Evolutionary conservation across 2,329 filamentous ascomycete species (phyloP), one percentile per base, ranked within the genome.

Genomic region (Penicillium thymicola): DNA sequence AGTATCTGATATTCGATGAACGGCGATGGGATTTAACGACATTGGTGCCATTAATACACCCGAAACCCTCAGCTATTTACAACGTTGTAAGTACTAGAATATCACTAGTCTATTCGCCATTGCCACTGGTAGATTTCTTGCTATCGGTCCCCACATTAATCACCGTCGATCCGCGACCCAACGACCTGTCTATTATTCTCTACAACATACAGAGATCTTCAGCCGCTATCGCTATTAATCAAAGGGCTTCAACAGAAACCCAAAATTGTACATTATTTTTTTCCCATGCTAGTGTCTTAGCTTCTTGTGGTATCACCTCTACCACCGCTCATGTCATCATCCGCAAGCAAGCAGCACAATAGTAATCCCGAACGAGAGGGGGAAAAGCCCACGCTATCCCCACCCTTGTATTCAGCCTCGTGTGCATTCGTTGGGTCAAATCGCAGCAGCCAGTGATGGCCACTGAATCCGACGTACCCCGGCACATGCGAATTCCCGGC

Each of bases 401-500:
- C 13, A 23, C 23, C 3, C 30, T 34, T 42, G 28, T 30, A 40
- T 27, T 11, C 13, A 23, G 16, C 21, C n/a, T 2, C 13, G 13
- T n/a, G 9, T 23, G 8, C 30, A 34, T 30, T n/a, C 5, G 5
- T n/a, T 34, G 13, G 11, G 21, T 16, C 13, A 25, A 34, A 23
- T 34, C 4, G 25, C 47, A 41, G 10, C 30, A 44, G 51, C 43
- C 52, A 32, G 62, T 50, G n/a, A 68, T 67, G 63, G 50, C 55
- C 18, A 55, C 59, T 27, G 60, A 65, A 41, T 51, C 58, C 30
- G 45, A 53, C n/a, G 42, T 64, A 44, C 71, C 72, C 38, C 62
- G 74, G 43, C 69, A 77, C 51, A 62, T 75, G 63, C 65, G 70
- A 49, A 69, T 53, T 30, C 75, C 72, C 2, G 76, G 75, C 21